A percentile compares a stretch with the other conserved stretches of the same genome.
Evolutionary conservation across 371 early-diverging fungal species (phyloP).

Genomic region (Lichtheimia ramosa): DNA sequence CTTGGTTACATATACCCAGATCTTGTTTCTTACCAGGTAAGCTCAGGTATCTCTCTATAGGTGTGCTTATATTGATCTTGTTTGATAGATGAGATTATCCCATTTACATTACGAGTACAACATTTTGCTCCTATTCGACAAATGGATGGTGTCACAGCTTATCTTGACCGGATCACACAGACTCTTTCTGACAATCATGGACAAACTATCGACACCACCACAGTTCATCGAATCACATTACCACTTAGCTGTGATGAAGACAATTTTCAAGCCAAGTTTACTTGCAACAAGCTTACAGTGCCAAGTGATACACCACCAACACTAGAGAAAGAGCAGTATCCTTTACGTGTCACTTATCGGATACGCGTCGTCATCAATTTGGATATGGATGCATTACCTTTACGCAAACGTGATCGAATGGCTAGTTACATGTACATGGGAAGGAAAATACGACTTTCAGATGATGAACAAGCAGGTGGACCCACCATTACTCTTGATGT

Average conservation of each 20-base stretch:
- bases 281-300: conserved; percentile 10
- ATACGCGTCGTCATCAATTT: conserved; percentile 20
- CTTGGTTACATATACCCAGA: conserved; percentile 17
- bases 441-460: conserved; percentile 8
- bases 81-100: conserved; percentile 14
- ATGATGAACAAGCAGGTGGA: conserved; percentile 10
- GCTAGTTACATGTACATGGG: conserved; percentile 9
- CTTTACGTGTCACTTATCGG: conserved; percentile 21
- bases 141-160: conserved; percentile 16
- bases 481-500: conserved; percentile 10
- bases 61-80: background rate
- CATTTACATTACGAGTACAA: conserved; percentile 19
- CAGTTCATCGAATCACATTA: conserved; percentile 11
- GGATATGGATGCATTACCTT: conserved; percentile 16
- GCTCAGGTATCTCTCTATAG: background rate
- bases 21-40: conserved; percentile 30
- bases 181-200: conserved; percentile 4
- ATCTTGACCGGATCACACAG: conserved; percentile 22
- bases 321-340: conserved; percentile 10
- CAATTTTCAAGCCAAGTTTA: conserved; percentile 10
- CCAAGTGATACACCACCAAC: conserved; percentile 19
- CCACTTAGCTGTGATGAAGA: conserved; percentile 25
- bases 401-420: conserved; percentile 15
- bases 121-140: conserved; percentile 31
- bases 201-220: conserved; percentile 12